These are phyloP conservation scores for Citrus inodora DNA, from an alignment of 345 rosid genomes.

Conservation along the genomic window DNA sequence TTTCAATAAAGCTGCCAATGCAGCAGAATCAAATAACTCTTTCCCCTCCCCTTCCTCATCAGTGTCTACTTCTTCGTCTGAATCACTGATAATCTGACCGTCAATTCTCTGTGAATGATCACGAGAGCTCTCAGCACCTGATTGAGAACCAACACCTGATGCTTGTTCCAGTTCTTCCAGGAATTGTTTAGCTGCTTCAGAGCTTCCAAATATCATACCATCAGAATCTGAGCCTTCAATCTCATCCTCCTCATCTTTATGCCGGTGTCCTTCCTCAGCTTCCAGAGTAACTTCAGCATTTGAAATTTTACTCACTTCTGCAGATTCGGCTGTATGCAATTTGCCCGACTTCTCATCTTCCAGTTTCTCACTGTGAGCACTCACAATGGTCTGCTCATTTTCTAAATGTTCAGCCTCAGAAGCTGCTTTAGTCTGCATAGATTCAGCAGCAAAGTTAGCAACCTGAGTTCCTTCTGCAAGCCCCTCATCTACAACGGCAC, in stretches of 20 bases:
- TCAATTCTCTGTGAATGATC: conserved; percentile 59
- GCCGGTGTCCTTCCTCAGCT: conserved; percentile 33
- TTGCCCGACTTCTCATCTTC: conserved; percentile 19
- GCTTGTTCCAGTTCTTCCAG: conserved; percentile 72
- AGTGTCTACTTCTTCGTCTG: conserved; percentile 85
- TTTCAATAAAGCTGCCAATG: conserved; percentile 88
- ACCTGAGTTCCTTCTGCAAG: conserved; percentile 25
- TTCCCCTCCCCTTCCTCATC: conserved; percentile 82
- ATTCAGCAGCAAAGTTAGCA: conserved; percentile 12
- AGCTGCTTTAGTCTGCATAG: conserved; percentile 12
- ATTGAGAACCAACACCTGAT: conserved; percentile 48
- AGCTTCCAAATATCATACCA: conserved; percentile 61
- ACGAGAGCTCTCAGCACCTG: conserved; percentile 51
- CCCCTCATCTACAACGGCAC: conserved; percentile 29
- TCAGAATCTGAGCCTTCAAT: conserved; percentile 60
- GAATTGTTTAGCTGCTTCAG: conserved; percentile 81
- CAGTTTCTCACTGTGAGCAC: neutral
- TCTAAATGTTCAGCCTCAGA: conserved; percentile 13
- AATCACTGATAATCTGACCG: conserved; percentile 82
- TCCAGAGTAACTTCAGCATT: conserved; percentile 27
- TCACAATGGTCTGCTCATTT: conserved; percentile 4
- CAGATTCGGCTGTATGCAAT: conserved; percentile 4
- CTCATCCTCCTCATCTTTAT: conserved; percentile 32
- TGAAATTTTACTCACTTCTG: conserved; percentile 15
- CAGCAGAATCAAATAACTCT: conserved; percentile 84